Evolutionary conservation across 768 basidiomycete species (phyloP), one percentile per base, ranked within the genome.

Genomic region (Floccularia luteovirens): DNA sequence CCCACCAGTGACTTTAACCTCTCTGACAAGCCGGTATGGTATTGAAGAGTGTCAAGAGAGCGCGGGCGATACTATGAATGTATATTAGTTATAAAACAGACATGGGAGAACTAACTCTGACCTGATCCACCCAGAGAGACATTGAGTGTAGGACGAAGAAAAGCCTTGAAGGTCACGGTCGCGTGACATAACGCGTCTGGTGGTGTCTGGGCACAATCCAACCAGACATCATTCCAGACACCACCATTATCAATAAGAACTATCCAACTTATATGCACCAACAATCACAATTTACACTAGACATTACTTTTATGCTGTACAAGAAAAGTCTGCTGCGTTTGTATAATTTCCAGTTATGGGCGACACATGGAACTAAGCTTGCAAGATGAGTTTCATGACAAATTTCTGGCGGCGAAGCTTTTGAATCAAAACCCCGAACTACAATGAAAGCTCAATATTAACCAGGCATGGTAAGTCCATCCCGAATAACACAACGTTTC

Each of bases 21-120:
- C 17, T 73, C 68, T 14, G 92, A 89, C 23, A 99, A 78, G 30
- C 72, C 75, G 24, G 68, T 57, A 55, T 98, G 94, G 59, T 99
- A 97, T 54, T 92, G 82, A 39, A 99, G 77, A 20, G 83, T 79
- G 48, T 87, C 81, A 13, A 99, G 75, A 1, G 79, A 72, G 44
- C 79, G 75, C 7, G 94, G 94, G 36, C 94, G 83, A 55, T 85
- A 88, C 89, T 94, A 32, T 24, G 27, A 21, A 17, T 4, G 32
- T 49, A 16, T 44, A 51, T 23, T 31, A 20, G 40, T 4, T 14
- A 27, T 21, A 12, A 37, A 13, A 2, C 14, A 22, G 3, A 2
- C 17, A 24, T n/a, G 3, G 21, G 16, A 21, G 30, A 5, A 37
- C 42, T 48, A 44, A 46, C 39, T 43, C 49, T 34, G 43, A 76